A percentile compares a stretch with the other conserved stretches of the same genome.
Evolutionary conservation across 2,329 filamentous ascomycete species (phyloP).

Genomic region (Biscogniauxia marginata): DNA sequence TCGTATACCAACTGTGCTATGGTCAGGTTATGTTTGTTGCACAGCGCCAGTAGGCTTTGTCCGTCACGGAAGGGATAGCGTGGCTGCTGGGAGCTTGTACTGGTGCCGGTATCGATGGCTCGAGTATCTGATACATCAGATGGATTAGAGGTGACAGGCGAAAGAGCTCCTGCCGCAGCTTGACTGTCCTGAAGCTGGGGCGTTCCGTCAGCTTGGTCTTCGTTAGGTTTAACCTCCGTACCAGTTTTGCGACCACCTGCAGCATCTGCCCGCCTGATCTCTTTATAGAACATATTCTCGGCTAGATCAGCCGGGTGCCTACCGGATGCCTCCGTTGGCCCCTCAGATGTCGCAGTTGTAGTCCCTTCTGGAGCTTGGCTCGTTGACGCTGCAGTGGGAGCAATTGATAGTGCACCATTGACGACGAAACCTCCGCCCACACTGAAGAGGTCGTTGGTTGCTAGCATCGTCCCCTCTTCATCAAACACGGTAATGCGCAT

Average conservation of each 20-base stretch:
- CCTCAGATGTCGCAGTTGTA: conserved; percentile 19
- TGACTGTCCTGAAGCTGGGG: conserved; percentile 10
- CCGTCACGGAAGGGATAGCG: conserved; percentile 48
- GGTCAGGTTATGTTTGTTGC: conserved; percentile 49
- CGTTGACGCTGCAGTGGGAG: conserved; percentile 26
- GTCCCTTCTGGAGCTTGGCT: conserved; percentile 10
- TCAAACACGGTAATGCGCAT: conserved; percentile 53
- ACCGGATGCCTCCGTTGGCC: conserved; percentile 22
- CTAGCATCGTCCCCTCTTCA: conserved; percentile 44
- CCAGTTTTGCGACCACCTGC: conserved; percentile 45
- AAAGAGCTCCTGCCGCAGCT: background rate
- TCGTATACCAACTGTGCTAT: conserved; percentile 52
- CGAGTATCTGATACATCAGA: conserved; percentile 14
- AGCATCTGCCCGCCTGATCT: conserved; percentile 46
- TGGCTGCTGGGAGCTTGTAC: conserved; percentile 33
- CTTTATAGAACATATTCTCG: conserved; percentile 53
- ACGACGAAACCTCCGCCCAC: conserved; percentile 54
- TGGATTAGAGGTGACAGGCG: conserved; percentile 3
- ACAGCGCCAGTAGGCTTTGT: conserved; percentile 44
- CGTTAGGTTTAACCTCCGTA: conserved; percentile 40
- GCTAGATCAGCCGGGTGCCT: conserved; percentile 47
- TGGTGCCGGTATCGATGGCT: conserved; percentile 5
- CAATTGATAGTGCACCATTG: conserved; percentile 47
- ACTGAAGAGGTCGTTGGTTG: conserved; percentile 51
- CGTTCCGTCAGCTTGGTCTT: conserved; percentile 21